A percentile compares a stretch with the other conserved stretches of the same genome.
Evolutionary conservation across 73 alveolate species (phyloP).

Genomic region (Stentor coeruleus): DNA sequence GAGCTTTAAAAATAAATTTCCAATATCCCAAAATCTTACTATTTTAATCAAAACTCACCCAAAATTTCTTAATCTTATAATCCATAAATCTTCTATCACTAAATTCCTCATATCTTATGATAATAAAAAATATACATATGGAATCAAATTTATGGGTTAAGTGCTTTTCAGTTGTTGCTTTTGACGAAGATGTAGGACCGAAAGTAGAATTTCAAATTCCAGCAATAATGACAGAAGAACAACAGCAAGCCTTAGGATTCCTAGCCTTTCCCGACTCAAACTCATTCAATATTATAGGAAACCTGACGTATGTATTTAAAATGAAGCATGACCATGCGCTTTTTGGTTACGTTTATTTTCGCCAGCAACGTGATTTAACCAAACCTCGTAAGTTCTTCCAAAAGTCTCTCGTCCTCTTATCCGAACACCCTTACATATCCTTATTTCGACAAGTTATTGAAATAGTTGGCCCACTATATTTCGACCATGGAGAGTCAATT

Average conservation of each 20-base stretch:
- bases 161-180: slow-evolving; percentile 17
- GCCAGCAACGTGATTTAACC: slow-evolving; percentile 8
- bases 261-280: slow-evolving; percentile 35
- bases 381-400: slow-evolving; percentile 27
- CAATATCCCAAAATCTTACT: not conserved
- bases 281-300: slow-evolving; percentile 1
- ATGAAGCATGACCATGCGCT: not conserved
- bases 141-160: slow-evolving; percentile 2
- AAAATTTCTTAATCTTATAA: not conserved
- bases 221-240: not conserved
- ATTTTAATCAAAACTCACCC: not conserved
- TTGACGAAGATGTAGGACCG: slow-evolving; percentile 30
- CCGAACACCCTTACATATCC: slow-evolving; percentile 27
- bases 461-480: slow-evolving; percentile 27
- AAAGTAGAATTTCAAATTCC: slow-evolving; percentile 24
- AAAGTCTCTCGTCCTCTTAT: slow-evolving; percentile 12
- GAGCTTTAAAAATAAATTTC: no score
- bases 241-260: slow-evolving; percentile 19
- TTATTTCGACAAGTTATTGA: not conserved
- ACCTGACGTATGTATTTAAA: not conserved
- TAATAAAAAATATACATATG: not conserved
- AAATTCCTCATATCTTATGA: no score
- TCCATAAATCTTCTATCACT: no score
- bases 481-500: slow-evolving; percentile 7
- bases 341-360: slow-evolving; percentile 29